These are phyloP conservation scores for Rehmannia glutinosa DNA, from an alignment of 257 asterid genomes.

Conservation along the genomic window DNA sequence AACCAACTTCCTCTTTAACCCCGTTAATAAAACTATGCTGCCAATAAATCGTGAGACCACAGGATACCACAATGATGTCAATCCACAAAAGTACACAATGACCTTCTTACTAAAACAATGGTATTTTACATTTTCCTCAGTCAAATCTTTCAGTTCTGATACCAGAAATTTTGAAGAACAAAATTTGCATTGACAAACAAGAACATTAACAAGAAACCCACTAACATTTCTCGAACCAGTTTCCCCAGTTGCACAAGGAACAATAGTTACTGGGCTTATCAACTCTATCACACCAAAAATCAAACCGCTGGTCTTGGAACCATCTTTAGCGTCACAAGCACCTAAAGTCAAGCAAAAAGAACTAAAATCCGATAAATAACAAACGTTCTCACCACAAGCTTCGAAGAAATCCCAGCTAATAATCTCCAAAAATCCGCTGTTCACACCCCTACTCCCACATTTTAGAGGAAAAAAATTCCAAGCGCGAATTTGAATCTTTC, in stretches of 20 bases:
- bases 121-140: conserved; percentile 17
- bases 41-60: conserved; percentile 47
- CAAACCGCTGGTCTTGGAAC: conserved; percentile 15
- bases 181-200: conserved; percentile 56
- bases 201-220: conserved; percentile 67
- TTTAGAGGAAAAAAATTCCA: conserved; percentile 79
- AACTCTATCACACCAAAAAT: conserved; percentile 58
- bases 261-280: conserved; percentile 55
- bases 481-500: conserved; percentile 37
- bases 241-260: conserved; percentile 45
- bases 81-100: conserved; percentile 56
- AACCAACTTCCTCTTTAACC: conserved; percentile 66
- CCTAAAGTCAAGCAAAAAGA: conserved; percentile 32
- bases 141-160: conserved; percentile 23
- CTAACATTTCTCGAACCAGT: conserved; percentile 24
- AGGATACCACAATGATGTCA: conserved; percentile 79
- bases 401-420: conserved; percentile 53
- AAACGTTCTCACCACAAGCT: conserved; percentile 10
- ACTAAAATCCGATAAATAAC: conserved; percentile 24
- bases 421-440: conserved; percentile 70
- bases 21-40: conserved; percentile 37
- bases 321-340: conserved; percentile 21
- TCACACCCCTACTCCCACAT: conserved; percentile 23
- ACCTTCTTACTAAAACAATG: conserved; percentile 48
- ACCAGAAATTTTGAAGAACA: conserved; percentile 39